Conservation (phyloP, 257 asterid species). For the Ehretia macrophylla region DNA sequence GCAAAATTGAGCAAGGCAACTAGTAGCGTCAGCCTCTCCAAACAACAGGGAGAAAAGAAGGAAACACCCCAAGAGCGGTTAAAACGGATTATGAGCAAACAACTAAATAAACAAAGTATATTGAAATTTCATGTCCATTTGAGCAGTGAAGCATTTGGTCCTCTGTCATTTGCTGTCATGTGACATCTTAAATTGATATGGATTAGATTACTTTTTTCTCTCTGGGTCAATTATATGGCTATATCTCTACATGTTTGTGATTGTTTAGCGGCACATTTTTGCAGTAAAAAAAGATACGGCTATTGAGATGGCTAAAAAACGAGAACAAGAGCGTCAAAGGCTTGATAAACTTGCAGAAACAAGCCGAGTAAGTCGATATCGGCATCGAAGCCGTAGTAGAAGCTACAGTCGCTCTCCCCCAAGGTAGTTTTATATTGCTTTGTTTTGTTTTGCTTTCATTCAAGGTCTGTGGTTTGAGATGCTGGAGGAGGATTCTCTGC, state of each 20-base stretch:
- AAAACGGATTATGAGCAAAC: constrained; percentile 94
- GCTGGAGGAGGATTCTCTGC: too few species aligned
- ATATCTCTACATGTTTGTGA: too few species aligned
- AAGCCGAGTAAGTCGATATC: constrained; percentile 51
- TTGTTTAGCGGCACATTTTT: constrained; percentile 2
- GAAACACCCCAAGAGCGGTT: constrained; percentile 99
- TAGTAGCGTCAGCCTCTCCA: constrained; percentile 53
- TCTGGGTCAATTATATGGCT: too few species aligned
- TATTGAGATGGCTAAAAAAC: constrained; percentile 83
- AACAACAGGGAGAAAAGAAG: constrained; percentile 92
- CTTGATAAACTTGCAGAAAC: constrained; percentile 92
- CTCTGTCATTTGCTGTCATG: background rate
- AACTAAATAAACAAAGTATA: constrained; percentile 96
- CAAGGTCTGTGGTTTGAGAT: too few species aligned
- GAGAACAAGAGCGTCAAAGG: constrained; percentile 86
- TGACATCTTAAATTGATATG: background rate
- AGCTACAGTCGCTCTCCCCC: constrained; percentile 87
- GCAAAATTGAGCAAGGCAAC: constrained; percentile 80
- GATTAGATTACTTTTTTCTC: too few species aligned
- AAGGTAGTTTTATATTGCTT: constrained; percentile 34
- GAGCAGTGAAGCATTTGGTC: constrained; percentile 12
- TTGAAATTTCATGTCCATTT: constrained; percentile 34
- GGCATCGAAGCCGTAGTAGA: constrained; percentile 72
- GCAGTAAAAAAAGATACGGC: constrained; percentile 95
- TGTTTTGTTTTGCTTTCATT: background rate